Percentiles rank a stretch among this genome's conserved stretches.
These are phyloP conservation scores for Cladosporium oxysporum DNA, from an alignment of 2,329 filamentous ascomycete genomes.

Conservation along the genomic window DNA sequence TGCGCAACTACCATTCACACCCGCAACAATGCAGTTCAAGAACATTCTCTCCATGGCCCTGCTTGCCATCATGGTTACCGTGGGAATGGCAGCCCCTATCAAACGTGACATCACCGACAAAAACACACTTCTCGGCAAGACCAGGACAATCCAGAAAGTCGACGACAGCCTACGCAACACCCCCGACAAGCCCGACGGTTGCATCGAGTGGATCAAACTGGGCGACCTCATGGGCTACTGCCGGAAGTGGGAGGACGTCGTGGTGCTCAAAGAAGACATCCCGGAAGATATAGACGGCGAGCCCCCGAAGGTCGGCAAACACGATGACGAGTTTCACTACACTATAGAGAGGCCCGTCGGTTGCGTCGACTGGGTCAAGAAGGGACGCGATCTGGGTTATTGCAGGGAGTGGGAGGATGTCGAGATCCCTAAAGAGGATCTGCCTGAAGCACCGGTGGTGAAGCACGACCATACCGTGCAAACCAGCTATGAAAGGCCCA, in stretches of 20 bases:
- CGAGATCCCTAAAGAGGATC: neutral
- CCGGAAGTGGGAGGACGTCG: neutral
- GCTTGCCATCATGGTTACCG: neutral
- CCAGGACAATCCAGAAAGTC: neutral
- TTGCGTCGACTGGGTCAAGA: neutral
- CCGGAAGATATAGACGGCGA: neutral
- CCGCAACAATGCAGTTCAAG: slow-evolving; percentile 6
- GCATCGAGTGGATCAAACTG: neutral
- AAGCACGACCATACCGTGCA: neutral
- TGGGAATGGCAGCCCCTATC: neutral
- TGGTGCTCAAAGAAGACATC: neutral
- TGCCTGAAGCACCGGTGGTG: neutral
- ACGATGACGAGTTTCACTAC: neutral
- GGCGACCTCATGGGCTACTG: neutral
- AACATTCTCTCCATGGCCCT: neutral
- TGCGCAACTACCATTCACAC: neutral
- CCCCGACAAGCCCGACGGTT: neutral
- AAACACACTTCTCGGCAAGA: neutral
- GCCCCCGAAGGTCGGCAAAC: neutral
- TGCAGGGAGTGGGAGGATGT: neutral
- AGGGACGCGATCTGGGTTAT: neutral
- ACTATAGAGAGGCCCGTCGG: neutral
- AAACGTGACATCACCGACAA: neutral
- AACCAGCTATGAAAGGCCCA: neutral
- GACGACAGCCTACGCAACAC: neutral